Evolutionary conservation across 352 stramenopile genomes (phyloP).

Genomic region (Pythium guiyangense): DNA sequence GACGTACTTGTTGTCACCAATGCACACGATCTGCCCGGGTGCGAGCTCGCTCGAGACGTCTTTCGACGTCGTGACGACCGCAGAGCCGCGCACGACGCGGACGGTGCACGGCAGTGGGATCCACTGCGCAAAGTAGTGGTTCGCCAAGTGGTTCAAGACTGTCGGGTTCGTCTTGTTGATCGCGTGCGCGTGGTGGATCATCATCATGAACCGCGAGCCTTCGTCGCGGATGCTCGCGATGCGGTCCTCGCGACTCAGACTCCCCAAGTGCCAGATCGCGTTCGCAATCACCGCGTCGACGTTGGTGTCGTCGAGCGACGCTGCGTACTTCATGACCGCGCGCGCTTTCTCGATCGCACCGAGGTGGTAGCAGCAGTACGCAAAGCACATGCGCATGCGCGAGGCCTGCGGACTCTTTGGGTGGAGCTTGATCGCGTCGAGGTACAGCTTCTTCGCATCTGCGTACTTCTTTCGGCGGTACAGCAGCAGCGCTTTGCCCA

Average conservation of each 20-base stretch:
- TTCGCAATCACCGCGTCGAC: conserved; percentile 93
- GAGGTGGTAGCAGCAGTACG: conserved; percentile 95
- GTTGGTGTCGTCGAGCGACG: conserved; percentile 87
- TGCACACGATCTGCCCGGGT: conserved; percentile 90
- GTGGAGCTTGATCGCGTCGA: conserved; percentile 93
- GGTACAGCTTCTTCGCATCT: conserved; percentile 91
- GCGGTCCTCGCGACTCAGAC: conserved; percentile 66
- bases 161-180: conserved; percentile 87
- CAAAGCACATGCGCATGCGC: conserved; percentile 94
- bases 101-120: conserved; percentile 88
- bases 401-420: conserved; percentile 87
- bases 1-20: conserved; percentile 90
- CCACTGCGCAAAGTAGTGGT: conserved; percentile 98
- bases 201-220: conserved; percentile 88
- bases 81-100: conserved; percentile 79
- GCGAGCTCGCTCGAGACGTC: conserved; percentile 87
- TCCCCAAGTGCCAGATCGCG: conserved; percentile 90
- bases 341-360: conserved; percentile 87
- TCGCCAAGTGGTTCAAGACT: conserved; percentile 96
- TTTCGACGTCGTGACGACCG: conserved; percentile 82
- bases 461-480: conserved; percentile 87
- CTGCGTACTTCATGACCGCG: conserved; percentile 81
- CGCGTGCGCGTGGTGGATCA: conserved; percentile 88
- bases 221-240: conserved; percentile 78
- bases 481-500: conserved; percentile 82